Base-by-base conservation (phyloP, 2,329 filamentous ascomycete genomes). In the Venturia carpophila region DNA sequence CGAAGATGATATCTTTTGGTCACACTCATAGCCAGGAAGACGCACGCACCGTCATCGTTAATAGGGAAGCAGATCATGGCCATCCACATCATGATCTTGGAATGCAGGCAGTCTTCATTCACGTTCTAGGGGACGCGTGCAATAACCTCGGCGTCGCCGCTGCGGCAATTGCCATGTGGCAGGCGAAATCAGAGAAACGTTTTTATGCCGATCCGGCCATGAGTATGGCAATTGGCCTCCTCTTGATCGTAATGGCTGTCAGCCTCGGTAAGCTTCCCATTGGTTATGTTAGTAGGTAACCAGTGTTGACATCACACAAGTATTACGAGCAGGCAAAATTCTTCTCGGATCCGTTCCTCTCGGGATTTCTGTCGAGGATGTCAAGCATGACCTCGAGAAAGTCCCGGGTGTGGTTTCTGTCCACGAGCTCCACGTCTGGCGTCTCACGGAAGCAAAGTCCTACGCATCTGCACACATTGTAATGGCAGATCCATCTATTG, bases 101-200 rank as follows among this genome's bases (percentile, higher is more conserved):
- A 13, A 87, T 90, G 79, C 76, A 89, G 67, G 88, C 86, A 1
- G 87, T 90, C 0, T 71, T 92, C 13, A 75, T 90, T 17, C 89
- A 92, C 70, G 83, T 92, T 34, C 70, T 89, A 2, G 86, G 88
- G 41, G 89, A 92, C 70, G 87, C 87, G 5, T 79, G 88, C 68
- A 92, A 91, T 76, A 92, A 92, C 69, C 73, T 91, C 13, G 88
- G 88, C 11, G 88, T 92, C 66, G 90, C 91, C 61, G 77, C 87
- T 43, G 83, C 88, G 0, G 87, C 87, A 0, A 70, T 87, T 1
- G 79, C 90, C 41, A 88, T 92, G 72, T 91, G 87, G 88, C 78
- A 86, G 65, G 78, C 82, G 0, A 72, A 80, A 39, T 84, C 82
- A 39, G 77, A 82, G 0, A 78, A 74, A 3, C 80, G 87, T 42